A percentile compares a stretch with the other conserved stretches of the same genome.
Evolutionary conservation across 192 early-diverging fungal genomes (phyloP).

Genomic region (Backusella liffmaniae): DNA sequence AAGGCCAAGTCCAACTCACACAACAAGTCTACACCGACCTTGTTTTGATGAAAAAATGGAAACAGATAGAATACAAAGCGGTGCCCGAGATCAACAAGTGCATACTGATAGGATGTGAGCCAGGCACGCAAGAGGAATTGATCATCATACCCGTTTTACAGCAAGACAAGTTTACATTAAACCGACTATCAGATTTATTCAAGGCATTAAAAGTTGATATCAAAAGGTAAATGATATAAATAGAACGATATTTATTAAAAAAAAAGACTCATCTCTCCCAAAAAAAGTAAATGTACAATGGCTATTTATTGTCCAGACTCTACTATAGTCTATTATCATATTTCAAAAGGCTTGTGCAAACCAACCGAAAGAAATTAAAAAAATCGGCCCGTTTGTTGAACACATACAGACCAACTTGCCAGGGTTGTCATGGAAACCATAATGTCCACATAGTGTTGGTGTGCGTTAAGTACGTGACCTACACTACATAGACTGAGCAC

Average conservation of each 20-base stretch:
- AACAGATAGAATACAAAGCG: not conserved
- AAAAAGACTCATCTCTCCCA: not conserved
- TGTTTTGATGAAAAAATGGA: constrained; percentile 11
- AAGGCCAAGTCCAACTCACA: not conserved
- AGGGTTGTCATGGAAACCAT: not conserved
- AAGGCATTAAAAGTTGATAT: not conserved
- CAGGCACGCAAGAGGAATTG: not conserved
- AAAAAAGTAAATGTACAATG: constrained; percentile 17
- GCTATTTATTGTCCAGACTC: constrained; percentile 22
- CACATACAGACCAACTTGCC: not conserved
- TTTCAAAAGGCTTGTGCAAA: not conserved
- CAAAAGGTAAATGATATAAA: not conserved
- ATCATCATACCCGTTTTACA: not conserved
- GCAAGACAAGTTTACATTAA: not conserved
- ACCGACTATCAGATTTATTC: not conserved
- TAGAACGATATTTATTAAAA: not conserved
- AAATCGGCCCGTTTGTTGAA: not conserved
- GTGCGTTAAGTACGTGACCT: not conserved
- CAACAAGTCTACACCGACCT: not conserved
- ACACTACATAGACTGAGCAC: not conserved
- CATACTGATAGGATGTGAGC: not conserved
- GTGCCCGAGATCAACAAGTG: not conserved
- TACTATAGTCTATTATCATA: constrained; percentile 23
- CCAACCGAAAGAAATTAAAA: constrained; percentile 10
- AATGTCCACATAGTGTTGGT: not conserved